These are phyloP conservation scores for Euphorbia lathyris DNA, from an alignment of 345 rosid species.

Conservation along the genomic window DNA sequence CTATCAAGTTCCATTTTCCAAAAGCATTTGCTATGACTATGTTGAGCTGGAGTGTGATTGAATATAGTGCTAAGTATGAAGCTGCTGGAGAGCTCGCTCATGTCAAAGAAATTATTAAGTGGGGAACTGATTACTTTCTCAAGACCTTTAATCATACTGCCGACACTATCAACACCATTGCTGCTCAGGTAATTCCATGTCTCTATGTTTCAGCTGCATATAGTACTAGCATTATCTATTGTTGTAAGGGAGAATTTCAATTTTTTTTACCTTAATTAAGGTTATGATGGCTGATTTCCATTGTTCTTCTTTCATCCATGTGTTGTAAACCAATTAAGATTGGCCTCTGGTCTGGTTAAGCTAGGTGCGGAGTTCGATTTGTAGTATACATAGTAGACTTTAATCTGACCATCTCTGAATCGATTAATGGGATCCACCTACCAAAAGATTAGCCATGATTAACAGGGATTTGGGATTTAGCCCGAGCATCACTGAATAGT, in stretches of 20 bases:
- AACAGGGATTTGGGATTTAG: too few species aligned
- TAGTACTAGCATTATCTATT: neutral
- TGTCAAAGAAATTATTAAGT: slow-evolving; percentile 82
- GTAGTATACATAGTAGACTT: too few species aligned
- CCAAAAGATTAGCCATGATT: neutral
- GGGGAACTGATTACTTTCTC: slow-evolving; percentile 93
- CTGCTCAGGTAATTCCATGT: slow-evolving; percentile 50
- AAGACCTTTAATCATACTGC: slow-evolving; percentile 83
- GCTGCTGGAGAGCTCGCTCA: slow-evolving; percentile 92
- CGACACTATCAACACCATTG: slow-evolving; percentile 57
- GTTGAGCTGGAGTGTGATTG: slow-evolving; percentile 99
- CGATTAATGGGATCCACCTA: neutral
- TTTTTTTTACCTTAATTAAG: too few species aligned
- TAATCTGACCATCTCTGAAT: too few species aligned
- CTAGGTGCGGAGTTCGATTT: too few species aligned
- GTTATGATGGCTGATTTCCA: too few species aligned
- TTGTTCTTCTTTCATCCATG: too few species aligned
- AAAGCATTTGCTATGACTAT: slow-evolving; percentile 87
- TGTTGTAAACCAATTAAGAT: too few species aligned
- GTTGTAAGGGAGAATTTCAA: too few species aligned
- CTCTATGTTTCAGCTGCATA: neutral
- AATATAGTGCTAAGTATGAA: slow-evolving; percentile 86
- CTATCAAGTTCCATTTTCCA: slow-evolving; percentile 92
- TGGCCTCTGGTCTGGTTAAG: too few species aligned
- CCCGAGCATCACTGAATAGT: too few species aligned